Evolutionary conservation across 2,329 filamentous ascomycete species (phyloP).

Genomic region (Aspergillus pseudoviridinutans): DNA sequence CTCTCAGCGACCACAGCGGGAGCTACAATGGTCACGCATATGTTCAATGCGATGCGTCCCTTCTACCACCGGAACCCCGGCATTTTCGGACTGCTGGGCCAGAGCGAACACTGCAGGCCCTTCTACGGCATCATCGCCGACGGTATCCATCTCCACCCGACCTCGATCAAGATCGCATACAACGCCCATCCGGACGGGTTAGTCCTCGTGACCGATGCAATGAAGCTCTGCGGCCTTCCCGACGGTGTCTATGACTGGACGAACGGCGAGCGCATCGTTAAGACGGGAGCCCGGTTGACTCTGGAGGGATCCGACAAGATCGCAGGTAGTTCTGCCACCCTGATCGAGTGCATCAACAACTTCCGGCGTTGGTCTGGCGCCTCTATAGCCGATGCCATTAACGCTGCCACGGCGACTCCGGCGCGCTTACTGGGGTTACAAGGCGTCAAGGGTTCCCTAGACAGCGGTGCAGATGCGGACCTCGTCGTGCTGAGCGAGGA

Average conservation of each 20-base stretch:
- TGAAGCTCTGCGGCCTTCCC: conserved; percentile 78
- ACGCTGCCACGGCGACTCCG: conserved; percentile 38
- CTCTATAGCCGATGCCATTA: conserved; percentile 37
- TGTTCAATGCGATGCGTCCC: conserved; percentile 92
- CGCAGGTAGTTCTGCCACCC: conserved; percentile 58
- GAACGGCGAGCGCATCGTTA: conserved; percentile 60
- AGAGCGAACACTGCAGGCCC: conserved; percentile 55
- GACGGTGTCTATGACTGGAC: conserved; percentile 85
- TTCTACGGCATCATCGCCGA: conserved; percentile 89
- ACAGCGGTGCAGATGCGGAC: conserved; percentile 41
- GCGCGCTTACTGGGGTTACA: conserved; percentile 37
- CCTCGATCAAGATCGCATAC: conserved; percentile 83
- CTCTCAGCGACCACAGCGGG: conserved; percentile 67
- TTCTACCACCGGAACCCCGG: conserved; percentile 89
- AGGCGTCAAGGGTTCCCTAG: conserved; percentile 37
- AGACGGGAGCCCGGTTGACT: conserved; percentile 65
- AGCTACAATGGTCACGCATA: conserved; percentile 84
- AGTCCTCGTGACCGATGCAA: conserved; percentile 87
- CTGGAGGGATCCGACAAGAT: conserved; percentile 76
- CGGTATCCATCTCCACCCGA: conserved; percentile 84
- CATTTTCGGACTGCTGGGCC: conserved; percentile 79
- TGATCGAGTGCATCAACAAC: conserved; percentile 44
- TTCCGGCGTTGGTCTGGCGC: conserved; percentile 41
- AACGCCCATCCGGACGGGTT: conserved; percentile 80
- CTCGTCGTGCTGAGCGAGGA: conserved; percentile 37